Base-by-base conservation (phyloP, 2,329 filamentous ascomycete species). In the Epichloe amarillans region DNA sequence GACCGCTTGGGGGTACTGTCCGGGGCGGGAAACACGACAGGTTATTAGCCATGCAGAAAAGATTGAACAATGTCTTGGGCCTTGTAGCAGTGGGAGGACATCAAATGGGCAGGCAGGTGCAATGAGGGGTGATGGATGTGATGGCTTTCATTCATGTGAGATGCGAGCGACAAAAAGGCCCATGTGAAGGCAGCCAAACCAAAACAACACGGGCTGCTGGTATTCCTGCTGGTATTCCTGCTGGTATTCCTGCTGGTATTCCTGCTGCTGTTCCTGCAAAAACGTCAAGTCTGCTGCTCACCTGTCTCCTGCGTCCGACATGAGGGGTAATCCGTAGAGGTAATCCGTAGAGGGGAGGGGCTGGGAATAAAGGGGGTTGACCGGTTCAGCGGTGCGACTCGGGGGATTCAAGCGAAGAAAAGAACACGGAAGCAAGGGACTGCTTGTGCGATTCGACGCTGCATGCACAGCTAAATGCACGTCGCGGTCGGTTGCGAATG, bases 1-100 rank as follows among this genome's bases (percentile, higher is more conserved):
- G 77, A 76, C 54, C 73, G 75, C 66, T 73, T 76, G 60, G 78
- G 76, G 23, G 55, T 49, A 47, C 57, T 58, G 36, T 19, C 12
- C 19, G n/a, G 43, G n/a, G 43, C 14, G 15, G 10, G 5, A 52
- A 15, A 37, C 35, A 30, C 23, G 30, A 23, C 42, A 23, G 15
- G 48, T 52, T 30, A 46, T 52, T 39, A 52, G 50, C 39, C 47
- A 49, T 44, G 19, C 8, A 49, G n/a, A 30, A 37, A 26, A 15
- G 1, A 5, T 11, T 11, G 4, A 5, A 14, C 8, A 0, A 8
- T 10, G n/a, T 44, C 15, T 36, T 15, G 14, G 6, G 21, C 7
- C 2, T 30, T 39, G 6, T 17, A 14, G 36, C 23, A 14, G 17
- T 4, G 5, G 36, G 33, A 23, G 17, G n/a, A 19, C 6, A 19